Evolutionary conservation across 495 filamentous ascomycete species (phyloP).

Genomic region (Trichocladium antarcticum): DNA sequence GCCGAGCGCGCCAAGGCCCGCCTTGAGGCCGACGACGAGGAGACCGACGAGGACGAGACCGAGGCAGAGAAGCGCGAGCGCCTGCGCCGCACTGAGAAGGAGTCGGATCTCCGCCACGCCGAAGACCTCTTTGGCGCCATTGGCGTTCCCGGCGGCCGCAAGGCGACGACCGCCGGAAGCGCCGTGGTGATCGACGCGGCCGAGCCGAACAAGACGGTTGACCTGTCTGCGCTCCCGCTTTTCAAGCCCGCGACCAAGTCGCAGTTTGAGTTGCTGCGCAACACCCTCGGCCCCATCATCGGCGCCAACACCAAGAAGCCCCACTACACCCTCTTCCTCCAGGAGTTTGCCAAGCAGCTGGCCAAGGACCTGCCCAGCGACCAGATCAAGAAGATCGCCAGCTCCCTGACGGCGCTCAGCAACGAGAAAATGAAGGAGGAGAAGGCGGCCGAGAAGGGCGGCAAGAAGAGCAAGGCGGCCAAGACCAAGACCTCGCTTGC

Average conservation of each 20-base stretch:
- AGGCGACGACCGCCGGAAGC: constrained; percentile 43
- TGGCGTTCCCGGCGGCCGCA: constrained; percentile 60
- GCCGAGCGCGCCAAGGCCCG: constrained; percentile 39
- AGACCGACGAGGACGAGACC: constrained; percentile 58
- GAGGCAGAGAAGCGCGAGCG: constrained; percentile 61
- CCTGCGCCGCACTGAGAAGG: constrained; percentile 66
- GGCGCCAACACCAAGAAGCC: constrained; percentile 68
- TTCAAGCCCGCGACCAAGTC: constrained; percentile 84
- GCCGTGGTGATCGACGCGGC: constrained; percentile 54
- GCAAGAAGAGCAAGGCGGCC: constrained; percentile 89
- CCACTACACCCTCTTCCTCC: constrained; percentile 77
- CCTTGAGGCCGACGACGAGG: constrained; percentile 39
- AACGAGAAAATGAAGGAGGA: constrained; percentile 99
- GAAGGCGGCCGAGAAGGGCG: constrained; percentile 85
- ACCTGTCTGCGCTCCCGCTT: constrained; percentile 64
- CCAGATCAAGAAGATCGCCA: constrained; percentile 91
- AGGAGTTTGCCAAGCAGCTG: constrained; percentile 80
- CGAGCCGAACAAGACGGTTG: constrained; percentile 67
- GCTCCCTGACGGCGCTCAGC: constrained; percentile 66
- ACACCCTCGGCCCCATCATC: constrained; percentile 65
- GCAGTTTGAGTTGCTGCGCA: constrained; percentile 67
- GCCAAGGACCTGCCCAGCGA: constrained; percentile 78
- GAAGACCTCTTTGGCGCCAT: constrained; percentile 79
- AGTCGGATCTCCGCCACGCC: constrained; percentile 81
- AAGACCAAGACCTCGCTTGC: constrained; percentile 85